These are phyloP conservation scores for Claviceps pusilla DNA, from an alignment of 2,329 filamentous ascomycete genomes.

Conservation along the genomic window DNA sequence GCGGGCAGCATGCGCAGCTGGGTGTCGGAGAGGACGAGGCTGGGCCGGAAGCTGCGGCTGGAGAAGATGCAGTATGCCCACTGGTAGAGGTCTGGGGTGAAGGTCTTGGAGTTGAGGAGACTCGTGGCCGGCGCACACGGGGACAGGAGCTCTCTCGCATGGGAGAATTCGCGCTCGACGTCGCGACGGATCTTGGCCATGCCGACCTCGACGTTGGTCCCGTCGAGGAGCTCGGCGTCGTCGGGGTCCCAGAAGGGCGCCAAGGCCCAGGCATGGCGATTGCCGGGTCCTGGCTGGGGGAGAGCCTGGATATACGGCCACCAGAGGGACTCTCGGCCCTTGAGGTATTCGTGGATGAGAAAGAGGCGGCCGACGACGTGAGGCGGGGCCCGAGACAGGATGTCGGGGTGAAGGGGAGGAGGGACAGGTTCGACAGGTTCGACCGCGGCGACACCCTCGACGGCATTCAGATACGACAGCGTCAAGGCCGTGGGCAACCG, in stretches of 20 bases:
- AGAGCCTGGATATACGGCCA: constrained; percentile 50
- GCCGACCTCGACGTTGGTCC: constrained; percentile 37
- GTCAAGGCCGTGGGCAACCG: constrained; percentile 36
- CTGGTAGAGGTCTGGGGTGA: constrained; percentile 38
- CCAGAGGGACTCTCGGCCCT: constrained; percentile 47
- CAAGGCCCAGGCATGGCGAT: constrained; percentile 34
- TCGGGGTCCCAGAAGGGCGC: constrained; percentile 49
- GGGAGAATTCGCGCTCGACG: constrained; percentile 30
- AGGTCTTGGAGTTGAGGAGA: constrained; percentile 17
- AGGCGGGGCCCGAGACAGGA: constrained; percentile 35
- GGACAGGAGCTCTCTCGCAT: constrained; percentile 21
- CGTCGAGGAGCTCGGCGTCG: constrained; percentile 41
- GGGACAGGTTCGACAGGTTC: neutral
- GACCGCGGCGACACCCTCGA: constrained; percentile 11
- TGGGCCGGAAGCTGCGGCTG: constrained; percentile 49
- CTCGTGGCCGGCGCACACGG: constrained; percentile 1
- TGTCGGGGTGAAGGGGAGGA: constrained; percentile 28
- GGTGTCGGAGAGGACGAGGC: constrained; percentile 33
- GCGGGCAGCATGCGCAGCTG: constrained; percentile 15
- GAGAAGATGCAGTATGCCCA: constrained; percentile 53
- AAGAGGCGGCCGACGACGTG: constrained; percentile 54
- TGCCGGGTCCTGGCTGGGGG: constrained; percentile 38
- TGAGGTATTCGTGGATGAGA: constrained; percentile 51
- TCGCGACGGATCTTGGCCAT: constrained; percentile 31
- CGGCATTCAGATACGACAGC: constrained; percentile 44